A percentile compares a stretch with the other conserved stretches of the same genome.
These are phyloP conservation scores for Xylariaceae sp. DNA, from an alignment of 2,329 filamentous ascomycete genomes.

Conservation along the genomic window DNA sequence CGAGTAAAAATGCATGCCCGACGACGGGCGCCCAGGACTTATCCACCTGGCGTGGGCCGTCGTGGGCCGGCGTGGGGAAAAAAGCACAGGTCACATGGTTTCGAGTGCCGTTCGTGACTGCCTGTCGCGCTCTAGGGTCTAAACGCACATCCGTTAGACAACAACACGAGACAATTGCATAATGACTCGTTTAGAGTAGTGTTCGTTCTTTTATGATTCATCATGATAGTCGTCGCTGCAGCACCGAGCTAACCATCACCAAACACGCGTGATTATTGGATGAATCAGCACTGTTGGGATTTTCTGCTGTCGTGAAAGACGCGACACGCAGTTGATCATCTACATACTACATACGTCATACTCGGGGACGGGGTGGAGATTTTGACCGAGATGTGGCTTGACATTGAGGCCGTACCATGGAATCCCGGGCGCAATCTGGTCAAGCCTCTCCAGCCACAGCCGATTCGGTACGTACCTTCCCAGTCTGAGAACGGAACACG, in stretches of 20 bases:
- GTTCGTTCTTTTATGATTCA: neutral
- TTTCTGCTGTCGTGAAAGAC: constrained; percentile 9
- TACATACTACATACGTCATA: constrained; percentile 14
- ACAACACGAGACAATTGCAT: neutral
- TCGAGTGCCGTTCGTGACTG: constrained; percentile 27
- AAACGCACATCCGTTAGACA: neutral
- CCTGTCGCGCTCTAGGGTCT: constrained; percentile 15
- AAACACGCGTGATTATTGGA: neutral
- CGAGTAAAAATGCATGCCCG: neutral
- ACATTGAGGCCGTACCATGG: neutral
- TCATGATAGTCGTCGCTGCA: neutral
- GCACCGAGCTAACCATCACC: neutral
- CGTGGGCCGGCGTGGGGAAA: neutral
- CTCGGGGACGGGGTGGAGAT: neutral
- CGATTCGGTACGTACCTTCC: neutral
- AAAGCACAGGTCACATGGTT: constrained; percentile 24
- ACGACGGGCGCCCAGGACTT: neutral
- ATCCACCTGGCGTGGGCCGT: neutral
- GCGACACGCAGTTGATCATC: constrained; percentile 6
- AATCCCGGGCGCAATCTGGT: neutral
- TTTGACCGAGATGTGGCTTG: constrained; percentile 5
- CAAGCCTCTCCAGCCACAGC: neutral
- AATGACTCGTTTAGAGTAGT: neutral
- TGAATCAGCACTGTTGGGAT: constrained; percentile 4
- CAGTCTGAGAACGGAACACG: neutral